Base-by-base conservation (phyloP, 2,329 filamentous ascomycete genomes). In the Endoconidiophora polonica region DNA sequence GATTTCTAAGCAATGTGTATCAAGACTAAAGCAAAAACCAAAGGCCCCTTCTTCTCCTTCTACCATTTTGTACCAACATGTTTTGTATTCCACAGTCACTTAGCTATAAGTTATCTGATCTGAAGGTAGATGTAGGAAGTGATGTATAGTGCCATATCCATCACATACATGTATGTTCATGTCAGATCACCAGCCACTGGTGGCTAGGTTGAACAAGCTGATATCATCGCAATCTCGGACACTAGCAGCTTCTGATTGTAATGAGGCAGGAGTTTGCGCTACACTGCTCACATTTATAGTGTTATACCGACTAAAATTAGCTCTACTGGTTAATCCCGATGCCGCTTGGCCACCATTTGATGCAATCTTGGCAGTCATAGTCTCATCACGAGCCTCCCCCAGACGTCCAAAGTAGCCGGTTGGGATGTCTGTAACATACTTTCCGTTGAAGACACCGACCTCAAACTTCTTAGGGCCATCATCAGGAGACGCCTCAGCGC, bases 371-470 rank as follows among this genome's bases (percentile, higher is more conserved):
- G 23, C 50, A 3, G 40, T 41, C 24, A 41, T 26, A 55, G 76
- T 81, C 62, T 85, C 79, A 44, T 81, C 83, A 48, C 85, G 73
- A 16, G 87, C 65, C 52, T 73, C 68, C 64, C 85, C 81, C 4
- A 93, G 70, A 58, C 86, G 84, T 56, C 85, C 77, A 57, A 95
- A 91, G 66, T 95, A 95, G 37, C 75, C 79, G 5, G 79, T 73
- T 1, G 81, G 76, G 1, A 95, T 83, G 0, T 78, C 77, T 0
- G 90, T 95, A 54, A 85, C 72, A 64, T 95, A 95, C 55, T 79
- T 77, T 43, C 90, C 90, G 60, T 80, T 86, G 68, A 96, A 95
- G 6, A 95, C 88, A 49, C 90, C 88, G 2, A 93, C 79, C 61
- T 96, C 90, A 57, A 95, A 95, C 50, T 81, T 70, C 6, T 70